Percentiles rank a stretch among this genome's conserved stretches.
These are phyloP conservation scores for Ceratobasidium sp. DNA, from an alignment of 1,284 basidiomycete species.

Conservation along the genomic window DNA sequence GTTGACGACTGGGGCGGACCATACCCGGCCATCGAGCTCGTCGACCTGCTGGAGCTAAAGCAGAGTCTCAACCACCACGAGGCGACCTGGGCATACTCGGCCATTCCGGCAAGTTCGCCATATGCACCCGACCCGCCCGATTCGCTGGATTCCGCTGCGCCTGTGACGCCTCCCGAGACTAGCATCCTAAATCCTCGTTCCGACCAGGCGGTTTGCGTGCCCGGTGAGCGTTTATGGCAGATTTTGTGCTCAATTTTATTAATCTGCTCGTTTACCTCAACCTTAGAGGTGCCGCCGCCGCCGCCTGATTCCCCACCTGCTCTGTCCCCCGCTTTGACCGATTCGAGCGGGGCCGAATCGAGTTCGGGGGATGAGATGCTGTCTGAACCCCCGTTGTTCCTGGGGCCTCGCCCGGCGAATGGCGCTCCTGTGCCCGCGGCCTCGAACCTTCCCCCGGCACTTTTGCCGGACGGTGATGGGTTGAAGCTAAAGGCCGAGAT, in stretches of 20 bases:
- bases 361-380: neutral
- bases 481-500: neutral
- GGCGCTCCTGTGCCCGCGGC: neutral
- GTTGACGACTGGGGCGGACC: neutral
- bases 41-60: neutral
- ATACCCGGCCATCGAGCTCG: neutral
- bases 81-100: neutral
- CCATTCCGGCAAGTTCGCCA: neutral
- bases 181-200: neutral
- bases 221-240: neutral
- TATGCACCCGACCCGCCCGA: no score
- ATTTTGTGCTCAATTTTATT: no score
- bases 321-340: conserved; percentile 6
- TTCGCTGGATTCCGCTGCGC: neutral
- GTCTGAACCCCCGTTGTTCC: neutral
- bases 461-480: neutral
- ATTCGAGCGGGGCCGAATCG: conserved; percentile 9
- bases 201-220: neutral
- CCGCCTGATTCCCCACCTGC: neutral
- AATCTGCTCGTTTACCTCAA: neutral
- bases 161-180: neutral
- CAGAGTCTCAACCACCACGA: neutral
- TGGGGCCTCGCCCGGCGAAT: neutral
- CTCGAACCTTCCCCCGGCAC: neutral
- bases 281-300: neutral